Conservation (phyloP, 345 rosid genomes). For the Hibiscus tridactylites region DNA sequence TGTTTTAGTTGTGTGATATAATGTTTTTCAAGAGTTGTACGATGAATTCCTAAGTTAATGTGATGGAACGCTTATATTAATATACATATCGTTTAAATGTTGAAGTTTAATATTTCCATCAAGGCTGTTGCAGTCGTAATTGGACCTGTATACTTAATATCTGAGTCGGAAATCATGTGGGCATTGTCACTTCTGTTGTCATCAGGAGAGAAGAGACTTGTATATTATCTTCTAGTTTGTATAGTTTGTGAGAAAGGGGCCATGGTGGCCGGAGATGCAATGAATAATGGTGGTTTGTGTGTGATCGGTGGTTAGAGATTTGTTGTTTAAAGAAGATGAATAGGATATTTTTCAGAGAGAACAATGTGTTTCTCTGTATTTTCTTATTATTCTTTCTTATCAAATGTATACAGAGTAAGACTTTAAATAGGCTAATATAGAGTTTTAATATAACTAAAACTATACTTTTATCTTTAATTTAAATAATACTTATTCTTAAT, state of each 20-base stretch:
- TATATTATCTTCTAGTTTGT: not conserved
- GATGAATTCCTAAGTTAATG: not conserved
- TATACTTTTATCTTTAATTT: too few species aligned
- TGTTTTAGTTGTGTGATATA: not conserved
- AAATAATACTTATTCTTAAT: too few species aligned
- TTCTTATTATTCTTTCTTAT: too few species aligned
- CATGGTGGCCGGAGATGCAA: too few species aligned
- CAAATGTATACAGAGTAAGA: too few species aligned
- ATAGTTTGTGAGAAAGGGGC: not conserved
- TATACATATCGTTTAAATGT: slow-evolving; percentile 17
- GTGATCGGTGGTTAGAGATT: too few species aligned
- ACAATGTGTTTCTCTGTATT: too few species aligned
- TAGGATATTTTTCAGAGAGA: too few species aligned
- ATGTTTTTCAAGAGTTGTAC: not conserved
- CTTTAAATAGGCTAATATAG: too few species aligned
- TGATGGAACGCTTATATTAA: not conserved
- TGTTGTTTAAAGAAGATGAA: too few species aligned
- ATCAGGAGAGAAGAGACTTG: not conserved
- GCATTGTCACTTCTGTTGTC: not conserved
- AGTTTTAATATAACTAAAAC: too few species aligned
- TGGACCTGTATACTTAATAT: not conserved
- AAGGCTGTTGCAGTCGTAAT: not conserved
- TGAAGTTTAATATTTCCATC: slow-evolving; percentile 19
- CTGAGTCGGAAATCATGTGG: not conserved
- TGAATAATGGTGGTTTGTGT: too few species aligned